Base-by-base conservation (phyloP, 2,329 filamentous ascomycete genomes). In the Anisogramma anomala region DNA sequence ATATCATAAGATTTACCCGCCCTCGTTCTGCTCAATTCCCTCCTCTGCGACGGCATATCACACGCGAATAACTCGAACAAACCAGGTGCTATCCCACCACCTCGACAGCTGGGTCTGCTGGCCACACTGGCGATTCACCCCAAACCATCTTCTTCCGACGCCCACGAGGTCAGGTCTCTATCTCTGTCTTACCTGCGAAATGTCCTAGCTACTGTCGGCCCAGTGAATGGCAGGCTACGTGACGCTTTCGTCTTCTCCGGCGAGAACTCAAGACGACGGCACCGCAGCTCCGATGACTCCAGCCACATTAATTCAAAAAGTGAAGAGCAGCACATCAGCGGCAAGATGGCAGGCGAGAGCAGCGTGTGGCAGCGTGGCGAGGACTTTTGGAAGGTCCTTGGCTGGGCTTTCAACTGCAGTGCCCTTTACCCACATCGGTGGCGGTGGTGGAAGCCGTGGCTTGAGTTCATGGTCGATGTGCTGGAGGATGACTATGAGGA, bases 321-420 rank as follows among this genome's bases (percentile, higher is more conserved):
- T 9, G 69, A 74, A 3, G 65, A 66, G 0, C 71, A 72, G 33
- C 61, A 64, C 8, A 61, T 87, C 26, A 65, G 68, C 31, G 69
- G 74, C 6, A 67, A 69, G 8, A 67, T 86, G 43, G 79, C 80
- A 1, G 72, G 74, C 37, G 65, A 71, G 11, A 69, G 77, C 32
- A 80, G 82, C 22, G 48, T 95, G 2, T 94, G 84, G 76, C 65
- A 64, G 13, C 72, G 75, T n/a, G 84, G 82, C 1, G 78, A 84
- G 46, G 85, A 94, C 55, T 93, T 96, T 53, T 98, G 91, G 86
- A 74, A 79, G 31, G 74, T 84, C 0, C 72, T 91, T 0, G 91
- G 89, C 3, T 96, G 91, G 91, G 82, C 84, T 0, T 87, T 96
- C 58, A 91, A 89, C 56, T 96, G 89, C 63, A 88, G 85, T 38